phyloP scores from a whole-genome alignment of 192 early-diverging fungal species.

The Rhizoclosmatium globosum region DNA sequence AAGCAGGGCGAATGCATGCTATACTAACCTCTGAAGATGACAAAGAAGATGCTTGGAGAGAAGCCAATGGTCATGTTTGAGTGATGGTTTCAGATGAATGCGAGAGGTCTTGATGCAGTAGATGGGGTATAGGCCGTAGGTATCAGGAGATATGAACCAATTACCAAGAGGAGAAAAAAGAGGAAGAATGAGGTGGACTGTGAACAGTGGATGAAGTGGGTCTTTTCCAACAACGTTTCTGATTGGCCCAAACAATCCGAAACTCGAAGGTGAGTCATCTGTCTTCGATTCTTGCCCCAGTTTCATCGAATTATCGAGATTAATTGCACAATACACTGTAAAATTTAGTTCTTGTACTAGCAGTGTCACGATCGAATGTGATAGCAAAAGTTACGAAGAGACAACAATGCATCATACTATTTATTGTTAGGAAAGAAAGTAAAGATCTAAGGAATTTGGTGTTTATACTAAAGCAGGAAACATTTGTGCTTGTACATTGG shows the following conservation, averaged over 20 bases:
- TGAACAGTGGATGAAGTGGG: too few species aligned
- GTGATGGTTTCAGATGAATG: too few species aligned
- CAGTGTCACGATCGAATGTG: not conserved
- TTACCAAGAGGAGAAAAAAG: too few species aligned
- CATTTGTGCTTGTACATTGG: conserved; percentile 4
- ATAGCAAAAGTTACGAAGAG: not conserved
- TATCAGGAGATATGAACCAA: too few species aligned
- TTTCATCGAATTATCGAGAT: not conserved
- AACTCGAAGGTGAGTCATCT: too few species aligned
- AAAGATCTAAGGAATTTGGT: not conserved
- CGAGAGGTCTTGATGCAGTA: too few species aligned
- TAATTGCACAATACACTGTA: not conserved
- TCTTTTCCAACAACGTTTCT: too few species aligned
- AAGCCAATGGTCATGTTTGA: not conserved
- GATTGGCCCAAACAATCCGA: too few species aligned
- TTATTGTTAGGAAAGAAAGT: not conserved
- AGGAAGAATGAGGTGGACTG: too few species aligned
- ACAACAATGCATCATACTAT: not conserved
- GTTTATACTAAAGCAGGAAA: conserved; percentile 22
- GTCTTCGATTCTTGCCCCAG: too few species aligned
- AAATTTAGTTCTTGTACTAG: not conserved
- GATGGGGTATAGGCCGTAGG: too few species aligned
- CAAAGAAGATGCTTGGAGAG: conserved; percentile 4
- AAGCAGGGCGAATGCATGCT: too few species aligned
- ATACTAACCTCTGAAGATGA: conserved; percentile 6